Base-by-base conservation (phyloP, 352 stramenopile genomes). In the Pythium phragmiticola region DNA sequence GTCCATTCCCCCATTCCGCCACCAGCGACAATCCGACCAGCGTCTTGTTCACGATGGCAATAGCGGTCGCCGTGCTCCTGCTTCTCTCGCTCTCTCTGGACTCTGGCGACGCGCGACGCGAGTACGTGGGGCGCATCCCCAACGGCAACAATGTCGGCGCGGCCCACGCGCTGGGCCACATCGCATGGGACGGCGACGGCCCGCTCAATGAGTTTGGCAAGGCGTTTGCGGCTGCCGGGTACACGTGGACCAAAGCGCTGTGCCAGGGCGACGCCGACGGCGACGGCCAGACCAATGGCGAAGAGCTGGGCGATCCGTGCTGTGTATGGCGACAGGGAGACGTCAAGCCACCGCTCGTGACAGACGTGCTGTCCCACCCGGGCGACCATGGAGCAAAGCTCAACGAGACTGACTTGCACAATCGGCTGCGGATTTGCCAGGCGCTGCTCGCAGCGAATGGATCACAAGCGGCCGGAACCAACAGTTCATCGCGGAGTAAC, bases 221-320 rank as follows among this genome's bases (percentile, higher is more conserved):
- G 16, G 84, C 82, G 3, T 94, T 93, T 60, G 71, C 60, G 3
- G 72, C 60, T 8, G 77, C 75, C 0, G 77, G 75, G 12, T 65
- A 78, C 57, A 49, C 60, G 2, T 93, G 87, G 87, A 82, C 60
- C 16, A 41, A 51, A 5, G 41, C 60, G 21, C 62, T 96, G 26
- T 96, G 87, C 53, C 41, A 82, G 46, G 65, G 72, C 34, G 88
- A 96, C 65, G 75, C 81, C 30, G 88, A 96, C 59, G 80, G 78
- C 57, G 88, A 96, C 55, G 88, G 88, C 19, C 87, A 85, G 68
- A 92, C 80, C 14, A 96, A 96, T 65, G 87, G 87, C 39, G 74
- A 91, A 65, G 87, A 96, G 52, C 78, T 96, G 4, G 85, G 87
- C 33, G 87, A 96, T 51, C 84, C 86, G 14, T 92, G 88, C 73